These are phyloP conservation scores for Epichloe gansuensis DNA, from an alignment of 2,329 filamentous ascomycete species.

Conservation along the genomic window DNA sequence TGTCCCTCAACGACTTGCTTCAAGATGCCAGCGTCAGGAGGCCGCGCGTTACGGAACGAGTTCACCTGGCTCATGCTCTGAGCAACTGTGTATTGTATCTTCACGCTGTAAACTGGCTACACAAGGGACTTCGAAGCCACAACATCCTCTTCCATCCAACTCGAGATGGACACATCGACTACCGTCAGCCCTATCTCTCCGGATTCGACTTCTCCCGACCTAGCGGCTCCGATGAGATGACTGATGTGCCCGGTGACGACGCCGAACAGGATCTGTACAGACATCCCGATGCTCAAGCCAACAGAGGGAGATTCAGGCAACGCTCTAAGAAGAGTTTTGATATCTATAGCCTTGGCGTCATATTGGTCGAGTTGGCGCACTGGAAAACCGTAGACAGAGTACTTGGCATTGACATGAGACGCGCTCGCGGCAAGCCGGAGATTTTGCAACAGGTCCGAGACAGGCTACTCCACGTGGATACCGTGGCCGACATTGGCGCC, in stretches of 20 bases:
- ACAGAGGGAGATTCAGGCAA: constrained; percentile 18
- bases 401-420: constrained; percentile 25
- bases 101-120: constrained; percentile 44
- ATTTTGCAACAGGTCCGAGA: constrained; percentile 24
- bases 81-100: constrained; percentile 41
- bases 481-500: constrained; percentile 22
- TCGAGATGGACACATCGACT: constrained; percentile 21
- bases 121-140: constrained; percentile 43
- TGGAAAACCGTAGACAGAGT: constrained; percentile 36
- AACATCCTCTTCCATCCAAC: constrained; percentile 40
- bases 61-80: constrained; percentile 38
- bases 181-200: constrained; percentile 31
- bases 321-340: constrained; percentile 38
- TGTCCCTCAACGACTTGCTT: constrained; percentile 37
- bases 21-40: constrained; percentile 21
- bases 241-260: constrained; percentile 33
- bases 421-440: constrained; percentile 23
- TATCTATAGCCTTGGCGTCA: constrained; percentile 38
- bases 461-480: constrained; percentile 18
- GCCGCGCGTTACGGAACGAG: constrained; percentile 38
- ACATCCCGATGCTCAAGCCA: constrained; percentile 31
- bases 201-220: constrained; percentile 45
- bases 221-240: constrained; percentile 35
- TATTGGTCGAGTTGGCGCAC: constrained; percentile 41
- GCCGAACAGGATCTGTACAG: constrained; percentile 36